A percentile compares a stretch with the other conserved stretches of the same genome.
Conservation (phyloP, 495 filamentous ascomycete species). For the Trichocladium antarcticum region DNA sequence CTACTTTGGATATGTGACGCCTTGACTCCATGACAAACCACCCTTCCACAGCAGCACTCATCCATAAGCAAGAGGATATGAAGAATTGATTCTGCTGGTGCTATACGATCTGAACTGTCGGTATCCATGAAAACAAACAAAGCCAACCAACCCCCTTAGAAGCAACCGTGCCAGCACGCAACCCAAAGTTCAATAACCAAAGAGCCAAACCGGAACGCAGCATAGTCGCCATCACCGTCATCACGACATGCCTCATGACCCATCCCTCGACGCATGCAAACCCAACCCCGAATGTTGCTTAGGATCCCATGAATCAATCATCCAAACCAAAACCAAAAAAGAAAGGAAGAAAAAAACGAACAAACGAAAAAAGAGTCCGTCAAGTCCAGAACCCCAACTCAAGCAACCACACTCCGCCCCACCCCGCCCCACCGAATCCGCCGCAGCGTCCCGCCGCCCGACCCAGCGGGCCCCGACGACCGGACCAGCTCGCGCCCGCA, state of each 20-base stretch:
- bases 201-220: neutral
- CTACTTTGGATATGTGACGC: too few relatives aligned
- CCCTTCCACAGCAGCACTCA: too few relatives aligned
- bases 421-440: conserved; percentile 39
- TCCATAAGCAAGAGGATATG: too few relatives aligned
- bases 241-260: conserved; percentile 2
- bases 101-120: conserved; percentile 3
- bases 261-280: neutral
- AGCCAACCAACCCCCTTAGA: neutral
- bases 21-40: too few relatives aligned
- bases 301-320: neutral
- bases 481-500: conserved; percentile 37
- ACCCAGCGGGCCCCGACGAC: conserved; percentile 19
- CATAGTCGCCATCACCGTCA: neutral
- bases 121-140: neutral
- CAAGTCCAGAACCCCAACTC: neutral
- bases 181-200: neutral
- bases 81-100: neutral
- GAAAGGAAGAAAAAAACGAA: neutral
- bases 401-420: conserved; percentile 33
- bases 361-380: neutral
- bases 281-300: neutral
- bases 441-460: conserved; percentile 31
- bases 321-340: neutral
- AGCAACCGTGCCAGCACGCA: neutral